A percentile compares a stretch with the other conserved stretches of the same genome.
phyloP scores from a whole-genome alignment of 345 rosid species.

The Turritis glabra region DNA sequence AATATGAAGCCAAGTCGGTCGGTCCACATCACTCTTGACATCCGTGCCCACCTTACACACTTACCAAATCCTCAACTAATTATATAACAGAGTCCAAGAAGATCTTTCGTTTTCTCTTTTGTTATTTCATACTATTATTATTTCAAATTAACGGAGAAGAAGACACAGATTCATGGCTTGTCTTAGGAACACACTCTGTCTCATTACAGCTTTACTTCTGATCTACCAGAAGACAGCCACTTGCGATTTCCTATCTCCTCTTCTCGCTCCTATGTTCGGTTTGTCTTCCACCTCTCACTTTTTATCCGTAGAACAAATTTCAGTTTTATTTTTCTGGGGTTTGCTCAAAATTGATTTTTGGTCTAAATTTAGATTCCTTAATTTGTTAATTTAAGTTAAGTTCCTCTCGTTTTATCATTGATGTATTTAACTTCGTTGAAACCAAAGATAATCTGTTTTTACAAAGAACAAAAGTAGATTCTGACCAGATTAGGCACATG shows the following conservation, averaged over 20 bases:
- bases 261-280: constrained; percentile 45
- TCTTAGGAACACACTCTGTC: constrained; percentile 17
- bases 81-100: not conserved
- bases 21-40: constrained; percentile 30
- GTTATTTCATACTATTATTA: not conserved
- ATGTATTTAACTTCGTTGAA: not conserved
- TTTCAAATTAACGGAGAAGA: not conserved
- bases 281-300: constrained; percentile 14
- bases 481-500: not conserved
- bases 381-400: not conserved
- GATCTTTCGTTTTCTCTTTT: not conserved
- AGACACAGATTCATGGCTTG: constrained; percentile 39
- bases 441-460: not conserved
- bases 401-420: not conserved
- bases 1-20: constrained; percentile 8
- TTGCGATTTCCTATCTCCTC: constrained; percentile 44
- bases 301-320: not conserved
- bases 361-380: not conserved
- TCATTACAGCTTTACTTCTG: constrained; percentile 35
- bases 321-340: not conserved
- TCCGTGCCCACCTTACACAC: constrained; percentile 13
- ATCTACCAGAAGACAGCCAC: constrained; percentile 35
- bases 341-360: constrained; percentile 1
- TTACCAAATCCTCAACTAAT: constrained; percentile 25
- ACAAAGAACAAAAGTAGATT: not conserved